These are phyloP conservation scores for Phyllosticta citrichinensis DNA, from an alignment of 2,329 filamentous ascomycete genomes.

Conservation along the genomic window DNA sequence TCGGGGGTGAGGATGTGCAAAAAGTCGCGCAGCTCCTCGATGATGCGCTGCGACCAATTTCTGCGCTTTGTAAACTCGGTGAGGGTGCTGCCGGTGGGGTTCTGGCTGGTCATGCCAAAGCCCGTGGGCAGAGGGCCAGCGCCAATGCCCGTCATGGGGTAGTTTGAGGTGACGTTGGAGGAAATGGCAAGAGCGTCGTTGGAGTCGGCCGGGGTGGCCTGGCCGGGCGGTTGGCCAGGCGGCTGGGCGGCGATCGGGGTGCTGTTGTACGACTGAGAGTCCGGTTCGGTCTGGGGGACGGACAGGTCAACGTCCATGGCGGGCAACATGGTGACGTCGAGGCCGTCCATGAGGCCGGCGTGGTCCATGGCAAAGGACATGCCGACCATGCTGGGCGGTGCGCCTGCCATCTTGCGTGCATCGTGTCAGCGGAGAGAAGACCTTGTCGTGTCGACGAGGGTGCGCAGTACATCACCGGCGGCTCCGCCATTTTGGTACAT, in stretches of 20 bases:
- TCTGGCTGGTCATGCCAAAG: slow-evolving; percentile 37
- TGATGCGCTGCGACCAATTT: slow-evolving; percentile 80
- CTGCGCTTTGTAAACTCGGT: slow-evolving; percentile 56
- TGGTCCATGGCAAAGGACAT: slow-evolving; percentile 20
- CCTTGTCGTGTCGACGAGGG: slow-evolving; percentile 3
- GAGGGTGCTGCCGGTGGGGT: slow-evolving; percentile 43
- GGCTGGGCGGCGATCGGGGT: slow-evolving; percentile 19
- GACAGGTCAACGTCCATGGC: slow-evolving; percentile 38
- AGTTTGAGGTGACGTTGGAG: slow-evolving; percentile 11
- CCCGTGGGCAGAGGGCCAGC: slow-evolving; percentile 47
- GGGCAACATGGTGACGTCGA: slow-evolving; percentile 36
- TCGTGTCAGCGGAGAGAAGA: slow-evolving; percentile 10
- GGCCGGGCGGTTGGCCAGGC: slow-evolving; percentile 15
- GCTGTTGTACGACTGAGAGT: slow-evolving; percentile 17
- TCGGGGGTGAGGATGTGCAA: slow-evolving; percentile 78
- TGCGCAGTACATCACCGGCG: slow-evolving; percentile 7
- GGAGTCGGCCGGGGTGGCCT: slow-evolving; percentile 15
- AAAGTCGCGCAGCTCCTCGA: slow-evolving; percentile 84
- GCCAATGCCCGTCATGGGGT: slow-evolving; percentile 35
- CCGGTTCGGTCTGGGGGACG: slow-evolving; percentile 18
- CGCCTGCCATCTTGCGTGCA: slow-evolving; percentile 7
- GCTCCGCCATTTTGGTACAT: slow-evolving; percentile 25
- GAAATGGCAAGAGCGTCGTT: slow-evolving; percentile 20
- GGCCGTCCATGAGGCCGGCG: slow-evolving; percentile 28
- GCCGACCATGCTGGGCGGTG: slow-evolving; percentile 18